phyloP scores from a whole-genome alignment of 768 basidiomycete species.

The Arthromyces matolae region DNA sequence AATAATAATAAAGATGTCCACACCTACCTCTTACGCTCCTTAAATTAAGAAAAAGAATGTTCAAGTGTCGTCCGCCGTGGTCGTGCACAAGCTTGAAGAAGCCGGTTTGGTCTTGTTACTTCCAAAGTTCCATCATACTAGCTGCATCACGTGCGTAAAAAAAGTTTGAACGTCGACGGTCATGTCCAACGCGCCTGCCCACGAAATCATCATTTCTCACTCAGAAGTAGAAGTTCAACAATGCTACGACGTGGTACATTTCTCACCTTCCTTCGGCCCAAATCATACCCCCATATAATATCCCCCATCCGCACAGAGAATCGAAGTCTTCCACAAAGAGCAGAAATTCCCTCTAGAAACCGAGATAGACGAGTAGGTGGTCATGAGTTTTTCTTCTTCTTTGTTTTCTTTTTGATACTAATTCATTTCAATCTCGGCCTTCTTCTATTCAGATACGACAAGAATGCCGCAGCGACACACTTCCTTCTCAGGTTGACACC shows the following conservation, averaged over 20 bases:
- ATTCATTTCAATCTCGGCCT: neutral
- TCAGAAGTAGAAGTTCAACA: constrained; percentile 53
- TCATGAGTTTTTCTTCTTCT: neutral
- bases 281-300: constrained; percentile 1
- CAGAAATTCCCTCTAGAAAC: constrained; percentile 70
- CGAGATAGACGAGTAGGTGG: constrained; percentile 68
- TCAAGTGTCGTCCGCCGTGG: neutral
- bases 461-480: constrained; percentile 49
- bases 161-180: neutral
- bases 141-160: neutral
- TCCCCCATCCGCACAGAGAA: constrained; percentile 27
- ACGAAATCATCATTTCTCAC: constrained; percentile 55
- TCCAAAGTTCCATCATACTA: no score
- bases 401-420: neutral
- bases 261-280: neutral
- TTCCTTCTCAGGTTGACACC: constrained; percentile 67
- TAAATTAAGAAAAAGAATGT: neutral
- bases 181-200: constrained; percentile 28
- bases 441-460: constrained; percentile 49
- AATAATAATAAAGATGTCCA: neutral
- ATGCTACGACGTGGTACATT: constrained; percentile 55
- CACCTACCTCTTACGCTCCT: neutral
- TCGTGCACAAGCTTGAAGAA: neutral
- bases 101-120: constrained; percentile 12
- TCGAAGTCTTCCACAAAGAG: constrained; percentile 59